Percentiles rank a stretch among this genome's conserved stretches.
These are phyloP conservation scores for Closterium sp. DNA, from an alignment of 139 green algal genomes.

Conservation along the genomic window DNA sequence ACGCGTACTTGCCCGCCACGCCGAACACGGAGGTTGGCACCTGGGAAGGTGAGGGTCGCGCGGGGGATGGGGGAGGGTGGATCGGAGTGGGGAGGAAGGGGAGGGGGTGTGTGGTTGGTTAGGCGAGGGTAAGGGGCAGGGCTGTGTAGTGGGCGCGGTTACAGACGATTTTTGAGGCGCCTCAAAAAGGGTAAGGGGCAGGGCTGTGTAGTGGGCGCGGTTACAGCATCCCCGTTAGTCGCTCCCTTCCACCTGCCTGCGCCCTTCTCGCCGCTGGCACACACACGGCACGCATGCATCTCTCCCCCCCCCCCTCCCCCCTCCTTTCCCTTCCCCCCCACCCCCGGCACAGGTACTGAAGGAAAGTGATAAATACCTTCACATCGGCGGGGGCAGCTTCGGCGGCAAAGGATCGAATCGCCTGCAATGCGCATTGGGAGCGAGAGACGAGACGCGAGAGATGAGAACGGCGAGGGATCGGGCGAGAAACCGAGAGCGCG, in stretches of 20 bases:
- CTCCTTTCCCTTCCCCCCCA: not conserved
- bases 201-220: too few species aligned
- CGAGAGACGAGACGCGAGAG: not conserved
- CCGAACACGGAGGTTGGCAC: conserved; percentile 18
- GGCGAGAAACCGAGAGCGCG: not conserved
- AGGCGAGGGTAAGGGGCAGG: too few species aligned
- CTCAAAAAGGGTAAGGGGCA: too few species aligned
- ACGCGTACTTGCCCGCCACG: conserved; percentile 46
- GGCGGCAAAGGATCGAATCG: not conserved
- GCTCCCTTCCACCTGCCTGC: too few species aligned
- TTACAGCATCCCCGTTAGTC: too few species aligned
- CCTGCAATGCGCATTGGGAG: not conserved
- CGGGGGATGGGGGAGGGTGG: not conserved
- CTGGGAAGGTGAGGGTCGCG: not conserved
- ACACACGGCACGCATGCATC: too few species aligned
- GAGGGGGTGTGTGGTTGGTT: too few species aligned
- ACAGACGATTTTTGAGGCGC: too few species aligned
- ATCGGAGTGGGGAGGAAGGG: too few species aligned
- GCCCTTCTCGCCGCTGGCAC: too few species aligned
- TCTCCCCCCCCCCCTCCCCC: not conserved
- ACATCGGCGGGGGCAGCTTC: not conserved
- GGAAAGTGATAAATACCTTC: not conserved
- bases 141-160: too few species aligned
- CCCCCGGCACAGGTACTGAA: not conserved
- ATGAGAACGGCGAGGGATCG: not conserved